Evolutionary conservation across 225 moss, liverwort and hornwort species (phyloP), one percentile per base, ranked within the genome.

Genomic region (Sphagnum contortum): DNA sequence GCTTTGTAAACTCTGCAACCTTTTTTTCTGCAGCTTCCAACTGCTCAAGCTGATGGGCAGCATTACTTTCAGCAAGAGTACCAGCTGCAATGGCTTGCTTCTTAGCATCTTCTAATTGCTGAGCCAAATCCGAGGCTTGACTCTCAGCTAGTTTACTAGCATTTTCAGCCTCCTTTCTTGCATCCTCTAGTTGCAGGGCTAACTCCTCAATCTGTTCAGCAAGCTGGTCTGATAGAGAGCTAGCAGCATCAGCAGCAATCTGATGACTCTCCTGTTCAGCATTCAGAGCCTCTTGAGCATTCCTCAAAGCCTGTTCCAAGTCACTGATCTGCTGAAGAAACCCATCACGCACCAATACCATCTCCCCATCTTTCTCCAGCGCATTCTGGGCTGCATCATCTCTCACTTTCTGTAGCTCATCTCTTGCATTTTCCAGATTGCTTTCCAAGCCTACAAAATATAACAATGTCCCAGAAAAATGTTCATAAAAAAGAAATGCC

Each of bases 231-330:
- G 50, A 12, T 0, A 8, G 14, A 59, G 72, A 59, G 29, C 48
- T 47, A 0, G 60, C 63, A 66, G 3, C 72, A 56, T 67, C 69
- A 4, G 54, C 51, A 69, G 12, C 45, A 52, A 11, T 61, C 47
- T 61, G 50, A 12, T 61, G 60, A n/a, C 52, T 47, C 1, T 13
- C 46, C 50, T 52, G 53, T 47, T 50, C 64, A 45, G 51, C 56
- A 13, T 70, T 47, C 46, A 63, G 57, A 11, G 66, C 72, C 8
- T 59, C 51, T 45, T 77, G 66, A 46, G 69, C 54, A 8, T 70
- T 73, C 63, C 79, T 55, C 53, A 79, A 47, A 60, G 77, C 65
- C 55, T 79, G 62, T 50, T 65, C 67, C 9, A 87, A 55, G 47
- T 80, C 47, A 3, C 45, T 54, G 4, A 77, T 66, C 6, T 66